Conservation (phyloP, 2,329 filamentous ascomycete species). For the Epichloe sibirici region DNA sequence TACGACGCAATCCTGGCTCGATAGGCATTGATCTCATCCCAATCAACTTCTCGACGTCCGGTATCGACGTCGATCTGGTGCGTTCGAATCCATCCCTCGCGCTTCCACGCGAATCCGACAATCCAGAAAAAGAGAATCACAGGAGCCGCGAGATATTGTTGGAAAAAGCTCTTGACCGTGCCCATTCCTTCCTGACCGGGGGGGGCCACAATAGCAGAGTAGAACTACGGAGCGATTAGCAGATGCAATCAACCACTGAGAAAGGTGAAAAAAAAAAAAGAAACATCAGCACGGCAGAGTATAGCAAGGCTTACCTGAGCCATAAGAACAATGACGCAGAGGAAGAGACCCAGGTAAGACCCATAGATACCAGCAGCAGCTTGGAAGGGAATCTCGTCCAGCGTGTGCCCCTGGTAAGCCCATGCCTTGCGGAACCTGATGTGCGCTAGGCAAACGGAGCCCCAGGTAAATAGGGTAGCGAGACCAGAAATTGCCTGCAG, state of each 20-base stretch:
- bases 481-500: slow-evolving; percentile 51
- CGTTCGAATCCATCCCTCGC: slow-evolving; percentile 43
- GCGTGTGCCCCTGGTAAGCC: slow-evolving; percentile 43
- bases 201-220: slow-evolving; percentile 31
- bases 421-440: slow-evolving; percentile 53
- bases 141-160: slow-evolving; percentile 39
- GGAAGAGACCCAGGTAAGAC: slow-evolving; percentile 47
- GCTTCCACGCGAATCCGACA: slow-evolving; percentile 54
- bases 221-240: slow-evolving; percentile 26
- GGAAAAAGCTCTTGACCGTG: slow-evolving; percentile 41
- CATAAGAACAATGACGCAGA: slow-evolving; percentile 44
- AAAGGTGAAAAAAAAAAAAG: not conserved
- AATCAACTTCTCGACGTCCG: slow-evolving; percentile 53
- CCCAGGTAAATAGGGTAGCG: slow-evolving; percentile 52
- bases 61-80: slow-evolving; percentile 56
- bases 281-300: not conserved
- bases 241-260: not conserved
- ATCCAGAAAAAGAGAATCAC: slow-evolving; percentile 45
- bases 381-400: slow-evolving; percentile 54
- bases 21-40: slow-evolving; percentile 48
- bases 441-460: slow-evolving; percentile 49
- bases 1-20: slow-evolving; percentile 36
- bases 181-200: slow-evolving; percentile 20
- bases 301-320: slow-evolving; percentile 32
- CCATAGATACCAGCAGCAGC: slow-evolving; percentile 49